Evolutionary conservation across 2,329 filamentous ascomycete species (phyloP), one percentile per base, ranked within the genome.

Genomic region (Xylariaceae sp.): DNA sequence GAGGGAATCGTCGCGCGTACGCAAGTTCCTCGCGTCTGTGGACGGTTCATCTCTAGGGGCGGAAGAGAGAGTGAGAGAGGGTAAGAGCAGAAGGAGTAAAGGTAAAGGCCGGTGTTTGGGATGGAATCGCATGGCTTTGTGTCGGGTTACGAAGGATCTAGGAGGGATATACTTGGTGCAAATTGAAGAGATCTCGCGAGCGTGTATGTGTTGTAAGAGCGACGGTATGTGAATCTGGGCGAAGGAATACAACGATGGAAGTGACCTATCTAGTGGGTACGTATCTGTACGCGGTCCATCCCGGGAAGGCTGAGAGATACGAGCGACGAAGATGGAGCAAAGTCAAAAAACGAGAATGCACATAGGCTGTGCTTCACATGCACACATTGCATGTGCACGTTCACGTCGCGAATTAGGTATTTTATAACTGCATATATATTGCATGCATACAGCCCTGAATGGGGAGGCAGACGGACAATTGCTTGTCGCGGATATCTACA

Each of bases 11-110:
- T 54, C 45, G 41, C 47, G 42, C 16, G 37, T 42, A 26, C 21
- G 51, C n/a, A 47, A 29, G 29, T 48, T 43, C 16, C 49, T 49
- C 50, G 53, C 50, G 55, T 57, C 58, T 37, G 60, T 62, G 19
- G 56, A 53, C 2, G 55, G 41, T 46, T 53, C 60, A 15, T 56
- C 53, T 46, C 62, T 58, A 26, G 59, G 44, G 19, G 58, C 47
- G 21, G 66, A 57, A 45, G 65, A 57, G 39, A 67, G 54, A 30
- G 60, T 58, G 16, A 69, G 58, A 18, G 65, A 62, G 8, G 64
- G 65, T 19, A 69, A 54, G 18, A 67, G 54, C 12, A 68, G 54
- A 26, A 69, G 59, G 39, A 68, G 56, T 1, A 68, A 55, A 45
- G 63, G 63, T 1, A 68, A 55, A 45, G 63, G 63, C 39, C 61